These are phyloP conservation scores for Gnomoniopsis smithogilvyi DNA, from an alignment of 2,329 filamentous ascomycete species.

Conservation along the genomic window DNA sequence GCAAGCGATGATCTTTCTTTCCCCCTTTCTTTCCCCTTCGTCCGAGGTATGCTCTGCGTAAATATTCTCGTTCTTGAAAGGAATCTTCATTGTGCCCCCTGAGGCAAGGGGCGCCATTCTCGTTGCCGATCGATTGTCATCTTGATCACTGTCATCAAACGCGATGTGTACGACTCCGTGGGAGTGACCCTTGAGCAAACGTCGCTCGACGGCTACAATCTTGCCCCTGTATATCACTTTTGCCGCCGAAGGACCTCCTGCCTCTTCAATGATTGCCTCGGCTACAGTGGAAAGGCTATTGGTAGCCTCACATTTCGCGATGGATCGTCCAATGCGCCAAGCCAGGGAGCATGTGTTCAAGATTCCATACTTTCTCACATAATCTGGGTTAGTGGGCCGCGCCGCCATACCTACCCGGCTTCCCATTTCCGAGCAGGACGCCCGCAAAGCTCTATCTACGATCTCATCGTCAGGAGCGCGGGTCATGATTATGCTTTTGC, in stretches of 20 bases:
- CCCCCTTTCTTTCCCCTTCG: no score
- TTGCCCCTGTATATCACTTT: constrained; percentile 50
- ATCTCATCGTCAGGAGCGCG: constrained; percentile 36
- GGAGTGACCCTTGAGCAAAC: constrained; percentile 45
- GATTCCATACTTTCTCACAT: constrained; percentile 31
- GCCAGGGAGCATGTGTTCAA: constrained; percentile 34
- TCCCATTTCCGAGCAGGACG: constrained; percentile 38
- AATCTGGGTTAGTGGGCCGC: constrained; percentile 28
- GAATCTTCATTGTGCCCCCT: constrained; percentile 23
- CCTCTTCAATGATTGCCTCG: constrained; percentile 45
- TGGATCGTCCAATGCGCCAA: constrained; percentile 46
- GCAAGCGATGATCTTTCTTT: constrained; percentile 35
- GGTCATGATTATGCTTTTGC: constrained; percentile 40
- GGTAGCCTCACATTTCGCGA: constrained; percentile 38
- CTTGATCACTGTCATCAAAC: constrained; percentile 22
- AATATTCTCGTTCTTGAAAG: constrained; percentile 27
- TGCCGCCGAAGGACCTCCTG: constrained; percentile 41
- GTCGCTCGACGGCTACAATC: constrained; percentile 47
- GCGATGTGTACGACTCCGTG: constrained; percentile 36
- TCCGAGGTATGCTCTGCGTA: constrained; percentile 19
- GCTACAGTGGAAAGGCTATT: constrained; percentile 42
- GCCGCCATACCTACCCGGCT: constrained; percentile 34
- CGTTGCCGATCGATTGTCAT: constrained; percentile 13
- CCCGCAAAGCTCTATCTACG: constrained; percentile 39
- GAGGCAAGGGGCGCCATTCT: constrained; percentile 10